A percentile compares a stretch with the other conserved stretches of the same genome.
Conservation (phyloP, 2,329 filamentous ascomycete genomes). For the Amauroascus verrucosus region DNA sequence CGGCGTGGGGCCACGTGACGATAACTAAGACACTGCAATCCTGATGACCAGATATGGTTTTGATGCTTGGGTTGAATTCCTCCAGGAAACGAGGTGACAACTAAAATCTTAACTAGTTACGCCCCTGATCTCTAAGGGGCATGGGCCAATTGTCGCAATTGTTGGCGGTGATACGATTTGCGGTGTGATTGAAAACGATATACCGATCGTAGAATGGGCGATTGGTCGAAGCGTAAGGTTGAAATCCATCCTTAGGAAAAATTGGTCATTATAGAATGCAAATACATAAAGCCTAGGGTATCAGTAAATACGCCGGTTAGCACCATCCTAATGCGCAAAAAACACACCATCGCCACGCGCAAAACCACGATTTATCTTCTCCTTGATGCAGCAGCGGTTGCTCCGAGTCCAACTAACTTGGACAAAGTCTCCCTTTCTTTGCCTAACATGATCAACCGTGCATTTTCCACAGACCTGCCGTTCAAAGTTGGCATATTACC, state of each 20-base stretch:
- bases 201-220: conserved; percentile 11
- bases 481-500: conserved; percentile 15
- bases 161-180: neutral
- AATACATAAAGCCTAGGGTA: neutral
- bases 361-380: conserved; percentile 1
- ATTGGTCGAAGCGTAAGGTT: too few species aligned
- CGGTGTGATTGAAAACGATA: neutral
- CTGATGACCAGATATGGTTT: too few species aligned
- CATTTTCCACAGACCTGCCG: conserved; percentile 44
- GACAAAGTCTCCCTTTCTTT: conserved; percentile 59
- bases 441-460: conserved; percentile 53
- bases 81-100: too few species aligned
- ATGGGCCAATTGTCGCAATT: conserved; percentile 4
- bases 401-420: conserved; percentile 46
- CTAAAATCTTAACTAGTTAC: too few species aligned
- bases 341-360: neutral
- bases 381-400: conserved; percentile 1
- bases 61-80: too few species aligned
- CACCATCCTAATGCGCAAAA: neutral
- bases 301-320: neutral
- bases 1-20: too few species aligned
- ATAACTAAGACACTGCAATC: too few species aligned
- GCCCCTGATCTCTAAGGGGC: neutral
- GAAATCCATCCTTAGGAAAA: too few species aligned
- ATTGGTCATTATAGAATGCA: neutral